Base-by-base conservation (phyloP, 129 eudicot genomes). In the Escallonia herrerae region DNA sequence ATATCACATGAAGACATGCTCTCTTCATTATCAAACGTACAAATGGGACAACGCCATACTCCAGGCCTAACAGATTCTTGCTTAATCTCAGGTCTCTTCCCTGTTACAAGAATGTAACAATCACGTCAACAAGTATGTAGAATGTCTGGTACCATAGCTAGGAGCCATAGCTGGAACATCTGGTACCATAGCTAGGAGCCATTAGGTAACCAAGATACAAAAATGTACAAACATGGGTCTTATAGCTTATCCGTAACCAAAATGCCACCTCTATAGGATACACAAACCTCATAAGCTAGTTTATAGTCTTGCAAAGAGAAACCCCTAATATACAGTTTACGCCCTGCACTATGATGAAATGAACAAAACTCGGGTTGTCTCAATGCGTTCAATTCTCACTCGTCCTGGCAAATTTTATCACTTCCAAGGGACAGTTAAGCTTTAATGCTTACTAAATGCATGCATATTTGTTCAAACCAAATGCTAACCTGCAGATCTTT, bases 21-120 rank as follows among this genome's bases (percentile, higher is more conserved):
- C 15, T 94, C 96, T 56, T 86, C 95, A 52, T 94, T 94, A 72
- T 94, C 97, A 70, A 61, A 94, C 60, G 99, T 94, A 72, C 99
- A 94, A 38, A 89, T 84, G 49, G 90, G 91, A 73, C 97, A 94
- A 38, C 87, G 67, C 99, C 99, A 94, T 53, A 86, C 84, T 62
- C 83, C 89, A 73, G 77, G 37, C 60, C 68, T 71, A 44, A 40
- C 56, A 13, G 33, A 58, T 63, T 77, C 83, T 59, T 82, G 72
- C 48, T 71, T 74, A 40, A 76, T 72, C 52, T 46, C 72, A 15
- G 77, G 49, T 58, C 56, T 62, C 41, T 62, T 42, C n/a, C 69
- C 88, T 86, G 66, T 75, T 38, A 37, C 62, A 48, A 38, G 33
- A 72, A 57, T 40, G 33, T 22, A 49, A 53, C 13, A 53, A 53